A percentile compares a stretch with the other conserved stretches of the same genome.
Conservation (phyloP, 1,284 basidiomycete species). For the Grifola frondosa region DNA sequence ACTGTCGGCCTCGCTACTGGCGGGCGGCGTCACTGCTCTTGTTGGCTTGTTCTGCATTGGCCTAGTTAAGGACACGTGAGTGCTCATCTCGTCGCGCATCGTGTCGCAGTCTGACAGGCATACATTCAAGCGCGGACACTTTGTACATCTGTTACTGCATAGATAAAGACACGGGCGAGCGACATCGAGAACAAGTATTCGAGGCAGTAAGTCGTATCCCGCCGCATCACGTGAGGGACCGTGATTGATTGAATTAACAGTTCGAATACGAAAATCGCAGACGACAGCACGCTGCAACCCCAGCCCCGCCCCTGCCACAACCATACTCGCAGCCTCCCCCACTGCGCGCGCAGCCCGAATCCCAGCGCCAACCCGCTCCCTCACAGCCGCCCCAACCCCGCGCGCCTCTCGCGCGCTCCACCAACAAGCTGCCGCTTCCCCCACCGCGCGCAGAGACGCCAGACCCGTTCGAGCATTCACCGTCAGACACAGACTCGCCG, state of each 20-base stretch:
- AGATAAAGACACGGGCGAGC: slow-evolving; percentile 71
- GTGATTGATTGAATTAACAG: slow-evolving; percentile 19
- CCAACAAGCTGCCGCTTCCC: too few relatives aligned
- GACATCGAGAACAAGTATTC: slow-evolving; percentile 67
- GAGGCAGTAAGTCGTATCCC: slow-evolving; percentile 54
- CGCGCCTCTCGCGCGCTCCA: slow-evolving; percentile 13
- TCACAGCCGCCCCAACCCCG: slow-evolving; percentile 16
- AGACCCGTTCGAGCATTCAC: slow-evolving; percentile 38
- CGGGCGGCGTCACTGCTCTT: slow-evolving; percentile 77
- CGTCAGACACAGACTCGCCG: slow-evolving; percentile 23
- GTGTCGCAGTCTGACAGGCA: neutral
- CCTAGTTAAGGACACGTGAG: slow-evolving; percentile 76
- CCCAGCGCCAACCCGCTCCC: slow-evolving; percentile 18
- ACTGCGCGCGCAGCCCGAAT: slow-evolving; percentile 11
- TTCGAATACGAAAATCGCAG: slow-evolving; percentile 46
- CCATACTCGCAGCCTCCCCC: slow-evolving; percentile 9
- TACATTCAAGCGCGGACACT: slow-evolving; percentile 58
- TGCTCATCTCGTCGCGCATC: slow-evolving; percentile 17
- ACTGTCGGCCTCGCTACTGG: slow-evolving; percentile 73
- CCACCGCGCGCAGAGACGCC: slow-evolving; percentile 24
- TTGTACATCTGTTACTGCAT: slow-evolving; percentile 89
- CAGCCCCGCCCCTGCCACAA: slow-evolving; percentile 17
- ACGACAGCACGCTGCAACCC: slow-evolving; percentile 22
- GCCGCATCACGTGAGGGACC: neutral
- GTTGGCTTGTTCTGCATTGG: slow-evolving; percentile 84